Evolutionary conservation across 2,329 filamentous ascomycete species (phyloP).

Genomic region (Phialophora macrospora): DNA sequence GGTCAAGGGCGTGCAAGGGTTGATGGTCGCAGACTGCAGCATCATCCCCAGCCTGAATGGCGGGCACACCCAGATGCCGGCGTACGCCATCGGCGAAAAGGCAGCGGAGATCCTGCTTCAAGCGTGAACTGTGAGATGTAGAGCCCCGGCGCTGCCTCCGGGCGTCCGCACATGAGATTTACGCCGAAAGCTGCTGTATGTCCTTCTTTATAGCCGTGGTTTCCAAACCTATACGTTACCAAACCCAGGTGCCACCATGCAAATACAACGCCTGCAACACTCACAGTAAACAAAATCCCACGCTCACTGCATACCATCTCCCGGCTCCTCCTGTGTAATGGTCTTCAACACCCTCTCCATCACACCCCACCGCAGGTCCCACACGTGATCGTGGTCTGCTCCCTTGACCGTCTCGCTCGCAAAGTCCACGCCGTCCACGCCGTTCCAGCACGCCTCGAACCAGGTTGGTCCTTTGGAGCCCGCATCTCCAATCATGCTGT

Average conservation of each 20-base stretch:
- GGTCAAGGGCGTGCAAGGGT: slow-evolving; percentile 57
- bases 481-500: slow-evolving; percentile 15
- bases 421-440: slow-evolving; percentile 13
- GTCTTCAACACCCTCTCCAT: slow-evolving; percentile 21
- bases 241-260: not conserved
- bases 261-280: not conserved
- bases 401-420: slow-evolving; percentile 19
- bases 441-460: slow-evolving; percentile 17
- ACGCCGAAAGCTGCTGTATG: not conserved
- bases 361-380: slow-evolving; percentile 7
- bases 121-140: slow-evolving; percentile 22
- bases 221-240: not conserved
- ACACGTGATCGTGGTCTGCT: slow-evolving; percentile 8
- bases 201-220: not conserved
- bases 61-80: slow-evolving; percentile 63
- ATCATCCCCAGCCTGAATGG: slow-evolving; percentile 58
- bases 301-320: not conserved
- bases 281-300: not conserved
- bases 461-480: slow-evolving; percentile 9
- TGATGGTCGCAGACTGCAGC: slow-evolving; percentile 60
- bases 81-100: slow-evolving; percentile 62
- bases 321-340: slow-evolving; percentile 1
- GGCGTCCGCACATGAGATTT: not conserved
- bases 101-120: slow-evolving; percentile 56
- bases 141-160: not conserved